Evolutionary conservation across 352 stramenopile species (phyloP).

Genomic region (Globisporangium polare): DNA sequence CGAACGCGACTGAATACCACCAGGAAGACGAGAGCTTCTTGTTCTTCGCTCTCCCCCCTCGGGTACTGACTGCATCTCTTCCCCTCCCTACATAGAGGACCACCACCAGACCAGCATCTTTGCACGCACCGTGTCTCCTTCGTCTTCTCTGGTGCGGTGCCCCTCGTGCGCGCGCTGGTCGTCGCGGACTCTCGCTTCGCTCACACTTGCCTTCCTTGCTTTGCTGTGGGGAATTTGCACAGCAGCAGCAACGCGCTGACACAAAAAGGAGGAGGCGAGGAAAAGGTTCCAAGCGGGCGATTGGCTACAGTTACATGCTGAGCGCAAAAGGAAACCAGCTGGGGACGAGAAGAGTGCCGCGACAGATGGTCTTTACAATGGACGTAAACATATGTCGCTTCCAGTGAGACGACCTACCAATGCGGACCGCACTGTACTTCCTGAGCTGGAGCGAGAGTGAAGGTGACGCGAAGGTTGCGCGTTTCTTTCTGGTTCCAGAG

Average conservation of each 20-base stretch:
- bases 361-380: background rate
- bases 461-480: constrained; percentile 5
- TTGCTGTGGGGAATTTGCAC: background rate
- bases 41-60: background rate
- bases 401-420: too few species aligned
- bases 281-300: constrained; percentile 5
- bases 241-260: background rate
- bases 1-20: background rate
- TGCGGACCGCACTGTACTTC: background rate
- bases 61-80: background rate
- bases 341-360: background rate
- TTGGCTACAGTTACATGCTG: background rate
- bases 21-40: background rate
- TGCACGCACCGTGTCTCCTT: background rate
- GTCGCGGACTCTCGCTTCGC: background rate
- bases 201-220: background rate
- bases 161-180: background rate
- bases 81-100: background rate
- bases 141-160: background rate
- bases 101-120: background rate
- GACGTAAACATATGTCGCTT: too few species aligned
- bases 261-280: constrained; percentile 5
- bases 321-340: background rate
- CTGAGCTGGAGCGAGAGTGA: background rate
- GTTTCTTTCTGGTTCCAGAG: background rate